Evolutionary conservation across 768 basidiomycete genomes (phyloP).

Genomic region (Tylopilus plumbeoviolaceoides): DNA sequence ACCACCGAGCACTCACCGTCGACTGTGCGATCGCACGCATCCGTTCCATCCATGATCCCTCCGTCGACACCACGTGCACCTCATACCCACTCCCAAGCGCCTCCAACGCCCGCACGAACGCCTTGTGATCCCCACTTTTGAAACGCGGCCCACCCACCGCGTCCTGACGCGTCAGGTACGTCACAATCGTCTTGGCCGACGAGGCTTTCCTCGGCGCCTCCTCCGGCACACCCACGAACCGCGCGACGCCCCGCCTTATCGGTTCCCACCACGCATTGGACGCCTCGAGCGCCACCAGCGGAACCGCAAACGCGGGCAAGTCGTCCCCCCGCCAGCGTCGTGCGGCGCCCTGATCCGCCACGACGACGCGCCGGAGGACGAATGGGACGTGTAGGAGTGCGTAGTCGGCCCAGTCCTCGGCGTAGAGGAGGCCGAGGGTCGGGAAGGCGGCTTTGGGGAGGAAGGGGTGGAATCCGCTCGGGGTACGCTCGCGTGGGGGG

Average conservation of each 20-base stretch:
- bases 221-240: constrained; percentile 38
- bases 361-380: constrained; percentile 68
- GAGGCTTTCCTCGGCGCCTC: constrained; percentile 13
- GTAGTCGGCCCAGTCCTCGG: constrained; percentile 77
- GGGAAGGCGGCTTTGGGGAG: constrained; percentile 75
- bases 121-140: constrained; percentile 50
- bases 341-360: constrained; percentile 75
- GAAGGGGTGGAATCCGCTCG: constrained; percentile 68
- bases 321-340: constrained; percentile 28
- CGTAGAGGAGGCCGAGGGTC: constrained; percentile 58
- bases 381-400: constrained; percentile 64
- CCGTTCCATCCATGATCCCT: constrained; percentile 54
- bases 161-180: constrained; percentile 64
- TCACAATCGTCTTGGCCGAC: constrained; percentile 46
- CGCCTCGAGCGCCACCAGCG: constrained; percentile 38
- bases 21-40: constrained; percentile 65
- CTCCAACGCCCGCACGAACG: constrained; percentile 54
- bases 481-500: constrained; percentile 40
- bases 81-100: constrained; percentile 53
- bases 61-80: constrained; percentile 49
- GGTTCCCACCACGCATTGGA: constrained; percentile 71
- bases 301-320: constrained; percentile 34
- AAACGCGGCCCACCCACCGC: constrained; percentile 49
- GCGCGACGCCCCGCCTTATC: constrained; percentile 39
- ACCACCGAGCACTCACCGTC: constrained; percentile 42